A percentile compares a stretch with the other conserved stretches of the same genome.
Conservation (phyloP, 2,329 filamentous ascomycete species). For the Apiospora arundinis region DNA sequence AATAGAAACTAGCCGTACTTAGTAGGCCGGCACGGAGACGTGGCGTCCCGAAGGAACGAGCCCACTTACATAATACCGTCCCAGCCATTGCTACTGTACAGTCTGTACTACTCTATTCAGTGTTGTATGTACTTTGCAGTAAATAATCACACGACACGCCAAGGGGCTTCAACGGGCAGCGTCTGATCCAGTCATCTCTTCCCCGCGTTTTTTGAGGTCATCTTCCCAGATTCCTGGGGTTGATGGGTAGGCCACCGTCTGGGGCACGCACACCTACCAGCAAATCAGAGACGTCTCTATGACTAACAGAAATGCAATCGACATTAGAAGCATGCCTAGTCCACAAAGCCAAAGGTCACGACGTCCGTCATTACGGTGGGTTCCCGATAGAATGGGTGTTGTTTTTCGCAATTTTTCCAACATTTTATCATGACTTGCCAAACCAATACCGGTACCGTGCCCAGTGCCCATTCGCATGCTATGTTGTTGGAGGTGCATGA, state of each 20-base stretch:
- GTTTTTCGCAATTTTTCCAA: background rate
- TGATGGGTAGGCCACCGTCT: background rate
- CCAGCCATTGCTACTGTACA: background rate
- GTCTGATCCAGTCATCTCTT: conserved; percentile 14
- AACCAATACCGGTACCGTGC: too few relatives aligned
- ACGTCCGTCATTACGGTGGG: background rate
- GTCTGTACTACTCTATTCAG: too few relatives aligned
- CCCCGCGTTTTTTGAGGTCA: conserved; percentile 13
- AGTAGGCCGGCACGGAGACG: background rate
- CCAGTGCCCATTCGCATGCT: background rate
- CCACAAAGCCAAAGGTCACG: conserved; percentile 8
- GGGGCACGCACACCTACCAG: background rate
- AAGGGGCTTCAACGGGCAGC: conserved; percentile 3
- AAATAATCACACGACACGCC: conserved; percentile 13
- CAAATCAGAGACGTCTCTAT: conserved; percentile 3
- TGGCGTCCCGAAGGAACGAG: background rate
- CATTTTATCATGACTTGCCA: background rate
- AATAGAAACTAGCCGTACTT: background rate
- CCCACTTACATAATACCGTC: background rate
- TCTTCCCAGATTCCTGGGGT: conserved; percentile 14
- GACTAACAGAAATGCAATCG: conserved; percentile 7
- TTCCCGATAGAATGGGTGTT: background rate
- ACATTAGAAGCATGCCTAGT: background rate
- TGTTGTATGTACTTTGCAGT: too few relatives aligned
- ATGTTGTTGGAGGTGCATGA: background rate